These are phyloP conservation scores for Gastrolobium villosum DNA, from an alignment of 306 rosid species.

Conservation along the genomic window DNA sequence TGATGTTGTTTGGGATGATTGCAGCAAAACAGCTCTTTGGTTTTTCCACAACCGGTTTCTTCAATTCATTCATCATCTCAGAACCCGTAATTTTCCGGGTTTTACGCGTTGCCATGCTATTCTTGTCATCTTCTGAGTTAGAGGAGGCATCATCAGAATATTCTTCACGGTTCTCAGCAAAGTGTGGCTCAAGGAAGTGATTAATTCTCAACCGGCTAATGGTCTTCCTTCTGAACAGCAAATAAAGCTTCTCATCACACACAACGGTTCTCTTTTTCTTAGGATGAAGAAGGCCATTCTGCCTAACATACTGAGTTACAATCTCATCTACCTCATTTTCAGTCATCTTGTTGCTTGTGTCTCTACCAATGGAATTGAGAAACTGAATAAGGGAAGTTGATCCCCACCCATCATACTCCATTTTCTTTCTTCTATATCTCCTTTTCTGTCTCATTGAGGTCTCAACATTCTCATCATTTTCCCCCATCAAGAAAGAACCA, in stretches of 20 bases:
- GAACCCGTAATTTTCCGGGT: conserved; percentile 25
- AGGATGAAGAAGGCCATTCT: conserved; percentile 58
- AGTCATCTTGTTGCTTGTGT: conserved; percentile 56
- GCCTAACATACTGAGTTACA: conserved; percentile 63
- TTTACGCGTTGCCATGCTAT: background rate
- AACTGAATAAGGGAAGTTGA: conserved; percentile 68
- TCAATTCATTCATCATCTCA: conserved; percentile 50
- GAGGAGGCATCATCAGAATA: conserved; percentile 50
- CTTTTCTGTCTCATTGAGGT: conserved; percentile 50
- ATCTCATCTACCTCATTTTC: conserved; percentile 66
- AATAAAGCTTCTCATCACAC: conserved; percentile 69
- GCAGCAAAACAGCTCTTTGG: conserved; percentile 80
- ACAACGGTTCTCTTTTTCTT: conserved; percentile 68
- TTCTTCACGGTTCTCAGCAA: conserved; percentile 57
- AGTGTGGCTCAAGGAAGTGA: conserved; percentile 73
- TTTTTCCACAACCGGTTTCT: conserved; percentile 45
- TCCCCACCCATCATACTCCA: conserved; percentile 82
- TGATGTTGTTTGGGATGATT: conserved; percentile 66
- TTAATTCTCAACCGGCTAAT: conserved; percentile 68
- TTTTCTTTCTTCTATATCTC: conserved; percentile 57
- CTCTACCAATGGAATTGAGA: conserved; percentile 72
- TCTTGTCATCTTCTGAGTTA: conserved; percentile 54
- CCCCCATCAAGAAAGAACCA: conserved; percentile 52
- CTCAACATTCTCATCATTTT: conserved; percentile 49
- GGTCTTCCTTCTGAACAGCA: conserved; percentile 73